Conservation (phyloP, 1,139 yeast species). For the Debaryomyces robertsiae region DNA sequence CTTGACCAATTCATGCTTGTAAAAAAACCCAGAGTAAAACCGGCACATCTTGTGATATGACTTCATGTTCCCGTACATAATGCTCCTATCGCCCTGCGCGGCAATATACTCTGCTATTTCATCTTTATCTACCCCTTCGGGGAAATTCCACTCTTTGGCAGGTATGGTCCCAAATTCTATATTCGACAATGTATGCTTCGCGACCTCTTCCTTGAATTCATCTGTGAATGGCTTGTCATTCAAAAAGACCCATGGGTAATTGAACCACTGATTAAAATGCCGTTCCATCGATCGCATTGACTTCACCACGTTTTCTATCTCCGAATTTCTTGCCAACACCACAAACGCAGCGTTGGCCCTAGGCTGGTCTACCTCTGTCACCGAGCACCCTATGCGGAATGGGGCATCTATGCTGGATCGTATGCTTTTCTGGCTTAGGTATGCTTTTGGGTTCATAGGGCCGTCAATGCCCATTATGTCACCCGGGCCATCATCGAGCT, state of each 20-base stretch:
- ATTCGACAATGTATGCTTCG: constrained; percentile 52
- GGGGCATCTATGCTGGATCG: constrained; percentile 40
- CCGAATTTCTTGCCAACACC: constrained; percentile 78
- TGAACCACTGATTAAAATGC: constrained; percentile 87
- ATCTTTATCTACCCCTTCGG: constrained; percentile 26
- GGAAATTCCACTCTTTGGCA: constrained; percentile 64
- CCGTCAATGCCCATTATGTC: no score
- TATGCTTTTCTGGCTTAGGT: constrained; percentile 30
- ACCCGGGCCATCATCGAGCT: no score
- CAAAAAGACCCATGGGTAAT: constrained; percentile 86
- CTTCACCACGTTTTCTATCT: constrained; percentile 64
- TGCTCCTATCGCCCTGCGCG: constrained; percentile 75
- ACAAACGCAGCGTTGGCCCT: constrained; percentile 79
- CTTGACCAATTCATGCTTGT: constrained; percentile 68
- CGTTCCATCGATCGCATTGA: constrained; percentile 76
- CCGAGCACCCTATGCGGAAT: constrained; percentile 57
- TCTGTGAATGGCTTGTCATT: constrained; percentile 75
- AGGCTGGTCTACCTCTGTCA: constrained; percentile 30
- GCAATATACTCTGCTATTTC: constrained; percentile 58
- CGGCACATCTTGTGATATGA: constrained; percentile 77
- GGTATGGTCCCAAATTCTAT: constrained; percentile 74
- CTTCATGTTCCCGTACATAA: constrained; percentile 78
- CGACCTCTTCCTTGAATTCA: constrained; percentile 57
- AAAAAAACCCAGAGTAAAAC: constrained; percentile 76
- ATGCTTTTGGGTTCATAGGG: no score